Evolutionary conservation across 495 filamentous ascomycete genomes (phyloP).

Genomic region (Corynascus novoguineensis): DNA sequence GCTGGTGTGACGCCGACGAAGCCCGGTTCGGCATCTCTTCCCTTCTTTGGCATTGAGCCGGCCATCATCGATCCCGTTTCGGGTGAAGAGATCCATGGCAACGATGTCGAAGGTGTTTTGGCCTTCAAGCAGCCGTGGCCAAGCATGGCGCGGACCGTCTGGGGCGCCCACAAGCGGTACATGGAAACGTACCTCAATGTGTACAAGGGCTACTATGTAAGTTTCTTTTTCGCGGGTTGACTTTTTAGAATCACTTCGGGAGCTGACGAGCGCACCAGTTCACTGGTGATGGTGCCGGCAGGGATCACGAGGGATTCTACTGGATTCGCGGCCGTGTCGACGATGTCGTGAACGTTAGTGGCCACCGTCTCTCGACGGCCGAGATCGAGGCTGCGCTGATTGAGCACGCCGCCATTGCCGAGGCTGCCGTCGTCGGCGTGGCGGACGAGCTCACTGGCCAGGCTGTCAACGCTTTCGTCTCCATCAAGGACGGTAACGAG

Average conservation of each 20-base stretch:
- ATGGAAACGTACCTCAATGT: conserved; percentile 99
- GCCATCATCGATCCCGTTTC: conserved; percentile 97
- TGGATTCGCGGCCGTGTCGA: conserved; percentile 99
- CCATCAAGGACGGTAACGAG: conserved; percentile 83
- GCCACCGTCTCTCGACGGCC: conserved; percentile 91
- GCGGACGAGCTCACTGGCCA: conserved; percentile 91
- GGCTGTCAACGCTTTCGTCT: conserved; percentile 93
- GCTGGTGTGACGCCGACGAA: conserved; percentile 74
- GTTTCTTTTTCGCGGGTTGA: conserved; percentile 31
- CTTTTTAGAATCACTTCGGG: neutral
- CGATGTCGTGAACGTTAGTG: conserved; percentile 96
- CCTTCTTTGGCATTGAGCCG: conserved; percentile 98
- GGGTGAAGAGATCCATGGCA: conserved; percentile 87
- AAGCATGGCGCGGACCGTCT: conserved; percentile 97
- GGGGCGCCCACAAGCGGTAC: conserved; percentile 95
- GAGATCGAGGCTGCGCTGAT: conserved; percentile 97
- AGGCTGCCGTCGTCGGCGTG: conserved; percentile 94
- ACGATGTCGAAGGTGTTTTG: conserved; percentile 96
- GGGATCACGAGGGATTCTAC: conserved; percentile 98
- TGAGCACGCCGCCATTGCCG: conserved; percentile 82
- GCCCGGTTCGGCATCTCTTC: conserved; percentile 69
- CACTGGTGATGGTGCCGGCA: conserved; percentile 94
- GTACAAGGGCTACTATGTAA: conserved; percentile 96
- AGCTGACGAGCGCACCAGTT: conserved; percentile 57
- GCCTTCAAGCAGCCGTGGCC: conserved; percentile 99